Evolutionary conservation across 495 filamentous ascomycete genomes (phyloP).

Genomic region (Xylaria telfairii): DNA sequence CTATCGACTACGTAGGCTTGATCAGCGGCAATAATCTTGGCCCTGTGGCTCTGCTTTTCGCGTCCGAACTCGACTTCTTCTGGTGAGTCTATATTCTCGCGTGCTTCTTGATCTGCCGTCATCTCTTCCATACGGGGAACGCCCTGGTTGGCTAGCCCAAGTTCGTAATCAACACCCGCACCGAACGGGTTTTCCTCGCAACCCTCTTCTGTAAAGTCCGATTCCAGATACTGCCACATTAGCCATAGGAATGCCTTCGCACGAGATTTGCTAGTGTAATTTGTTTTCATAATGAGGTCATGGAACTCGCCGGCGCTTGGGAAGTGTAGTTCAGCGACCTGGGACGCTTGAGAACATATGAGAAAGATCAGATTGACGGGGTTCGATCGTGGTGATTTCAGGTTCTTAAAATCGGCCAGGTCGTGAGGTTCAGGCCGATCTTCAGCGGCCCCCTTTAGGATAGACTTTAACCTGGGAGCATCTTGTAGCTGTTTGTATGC

Average conservation of each 20-base stretch:
- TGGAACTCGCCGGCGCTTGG: constrained; percentile 87
- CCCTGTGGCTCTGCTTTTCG: constrained; percentile 81
- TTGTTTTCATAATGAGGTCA: constrained; percentile 90
- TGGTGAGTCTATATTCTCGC: constrained; percentile 88
- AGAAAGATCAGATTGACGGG: constrained; percentile 97
- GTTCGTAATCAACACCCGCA: constrained; percentile 67
- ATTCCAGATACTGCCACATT: constrained; percentile 99
- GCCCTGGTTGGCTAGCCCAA: constrained; percentile 72
- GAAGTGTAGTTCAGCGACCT: constrained; percentile 93
- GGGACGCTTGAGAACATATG: constrained; percentile 86
- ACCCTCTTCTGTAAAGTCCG: constrained; percentile 84
- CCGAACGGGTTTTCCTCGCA: constrained; percentile 91
- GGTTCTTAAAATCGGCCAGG: constrained; percentile 77
- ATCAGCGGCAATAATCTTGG: constrained; percentile 67
- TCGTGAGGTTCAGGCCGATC: constrained; percentile 87
- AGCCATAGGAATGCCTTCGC: constrained; percentile 94
- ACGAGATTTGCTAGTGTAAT: constrained; percentile 80
- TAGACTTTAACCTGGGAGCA: constrained; percentile 93
- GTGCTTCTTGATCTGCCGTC: constrained; percentile 74
- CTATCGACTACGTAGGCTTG: constrained; percentile 56
- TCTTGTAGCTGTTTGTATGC: constrained; percentile 98
- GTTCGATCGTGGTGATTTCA: constrained; percentile 81
- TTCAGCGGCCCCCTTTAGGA: constrained; percentile 95
- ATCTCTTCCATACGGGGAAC: constrained; percentile 81
- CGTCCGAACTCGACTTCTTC: constrained; percentile 88